A percentile compares a stretch with the other conserved stretches of the same genome.
These are phyloP conservation scores for Sporopachydermia quercuum DNA, from an alignment of 805 yeast genomes.

Conservation along the genomic window DNA sequence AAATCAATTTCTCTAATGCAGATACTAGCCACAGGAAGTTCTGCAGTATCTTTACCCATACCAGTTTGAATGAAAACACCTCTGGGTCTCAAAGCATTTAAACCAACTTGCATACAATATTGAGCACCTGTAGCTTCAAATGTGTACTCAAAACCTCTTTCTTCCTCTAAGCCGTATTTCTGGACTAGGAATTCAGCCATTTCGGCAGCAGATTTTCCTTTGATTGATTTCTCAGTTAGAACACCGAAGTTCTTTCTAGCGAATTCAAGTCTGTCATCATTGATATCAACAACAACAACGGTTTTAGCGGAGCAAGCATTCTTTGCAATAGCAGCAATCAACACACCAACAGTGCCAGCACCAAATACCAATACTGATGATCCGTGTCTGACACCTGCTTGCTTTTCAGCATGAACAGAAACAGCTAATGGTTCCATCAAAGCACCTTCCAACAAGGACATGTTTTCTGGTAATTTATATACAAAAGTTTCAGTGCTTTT, in stretches of 20 bases:
- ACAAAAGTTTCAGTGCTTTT: constrained; percentile 18
- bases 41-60: constrained; percentile 21
- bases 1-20: constrained; percentile 27
- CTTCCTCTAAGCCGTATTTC: background rate
- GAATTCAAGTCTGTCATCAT: constrained; percentile 26
- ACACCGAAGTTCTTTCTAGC: constrained; percentile 14
- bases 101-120: constrained; percentile 26
- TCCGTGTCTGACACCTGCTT: constrained; percentile 44
- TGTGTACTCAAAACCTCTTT: constrained; percentile 10
- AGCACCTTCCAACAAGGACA: constrained; percentile 66
- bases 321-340: constrained; percentile 30
- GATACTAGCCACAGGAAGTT: constrained; percentile 27
- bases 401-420: constrained; percentile 60
- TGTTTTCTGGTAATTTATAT: constrained; percentile 46
- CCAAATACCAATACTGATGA: constrained; percentile 60
- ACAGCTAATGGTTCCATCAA: constrained; percentile 70
- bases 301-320: constrained; percentile 24
- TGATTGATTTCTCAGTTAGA: background rate
- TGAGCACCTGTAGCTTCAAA: constrained; percentile 34
- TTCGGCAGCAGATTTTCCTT: background rate
- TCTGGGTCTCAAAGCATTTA: constrained; percentile 21
- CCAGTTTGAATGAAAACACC: constrained; percentile 32
- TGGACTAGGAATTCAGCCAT: background rate
- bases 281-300: constrained; percentile 26
- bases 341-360: constrained; percentile 35